Evolutionary conservation across 176 grass and related monocot genomes (phyloP), one percentile per base, ranked within the genome.

Genomic region (Rhynchospora pubera): DNA sequence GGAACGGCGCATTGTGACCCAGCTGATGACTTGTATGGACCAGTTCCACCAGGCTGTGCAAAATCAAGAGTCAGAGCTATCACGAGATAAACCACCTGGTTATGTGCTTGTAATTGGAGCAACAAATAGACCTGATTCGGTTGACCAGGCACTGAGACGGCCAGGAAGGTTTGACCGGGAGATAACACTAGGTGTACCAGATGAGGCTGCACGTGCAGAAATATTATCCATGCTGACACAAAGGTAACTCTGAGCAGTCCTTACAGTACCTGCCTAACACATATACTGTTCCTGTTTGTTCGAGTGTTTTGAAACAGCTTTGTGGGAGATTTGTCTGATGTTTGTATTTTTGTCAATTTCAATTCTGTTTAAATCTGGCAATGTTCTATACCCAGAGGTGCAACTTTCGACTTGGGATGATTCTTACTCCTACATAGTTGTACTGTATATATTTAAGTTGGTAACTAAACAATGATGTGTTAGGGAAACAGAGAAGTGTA

Each of bases 11-110:
- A 98, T 98, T 82, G 96, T 98, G 65, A 98, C 89, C 28, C 92
- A 98, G 19, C 58, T 98, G 62, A 98, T 98, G 96, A 93, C 96
- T 56, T 98, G 96, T 75, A 94, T 98, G 96, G 96, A 98, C 71
- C 85, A 98, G 79, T 93, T 89, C 67, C 95, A 98, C 9, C 87
- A 93, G 44, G 84, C 89, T 74, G 47, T 86, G 83, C 44, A 30
- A 73, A 39, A 64, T 22, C 79, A 43, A 50, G 60, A 57, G 3
- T n/a, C 43, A 18, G 61, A 82, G 1, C 39, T 21, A 13, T 39
- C 23, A 43, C 56, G 87, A 88, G 92, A 97, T 63, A 91, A 85
- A 78, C 91, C 90, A 64, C 85, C 91, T 91, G 92, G 87, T 7
- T 98, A 90, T 84, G 87, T 98, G 86, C 89, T 98, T 87, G 96